Evolutionary conservation across 768 basidiomycete genomes (phyloP), one percentile per base, ranked within the genome.

Genomic region (Panus rudis): DNA sequence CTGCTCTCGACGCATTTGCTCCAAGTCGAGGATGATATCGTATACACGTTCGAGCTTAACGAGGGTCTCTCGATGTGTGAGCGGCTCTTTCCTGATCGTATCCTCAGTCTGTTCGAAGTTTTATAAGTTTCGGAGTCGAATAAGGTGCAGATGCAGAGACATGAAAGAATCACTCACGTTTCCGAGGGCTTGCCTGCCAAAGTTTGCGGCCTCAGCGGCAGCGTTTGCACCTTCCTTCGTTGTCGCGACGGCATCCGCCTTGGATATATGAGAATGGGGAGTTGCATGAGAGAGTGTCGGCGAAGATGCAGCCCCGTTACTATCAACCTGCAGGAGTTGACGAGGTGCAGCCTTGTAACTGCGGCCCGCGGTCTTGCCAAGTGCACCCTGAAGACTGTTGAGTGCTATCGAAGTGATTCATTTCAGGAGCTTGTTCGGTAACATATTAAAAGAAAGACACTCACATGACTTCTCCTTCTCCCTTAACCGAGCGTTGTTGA

Each of bases 261-360:
- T 81, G 37, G 76, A 73, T 28, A 78, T 76, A 38, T 71, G 67
- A 5, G 60, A 63, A 39, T 65, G 76, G n/a, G 28, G 10, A 30
- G 28, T 10, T 49, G 61, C 69, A 60, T 44, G 74, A 64, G 56
- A 70, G 56, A 50, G 71, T 57, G 49, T 72, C 39, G 32, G 71
- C 39, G 64, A 52, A 30, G 70, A 50, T 10, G 65, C 54, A 47
- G 68, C 32, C 4, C 17, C 23, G 26, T 64, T 58, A 38, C 78
- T 56, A 46, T 89, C 85, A 7, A 98, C 91, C 61, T 98, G 92
- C 4, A 99, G 74, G 20, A 98, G 78, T 48, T 96, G 94, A 31
- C 94, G 78, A 12, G 96, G 96, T n/a, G 93, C 93, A 23, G 92
- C 91, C 55, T 92, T 92, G 58, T 92, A 89, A 47, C 92, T 93